A percentile compares a stretch with the other conserved stretches of the same genome.
These are phyloP conservation scores for Daedalea quercina DNA, from an alignment of 768 basidiomycete genomes.

Conservation along the genomic window DNA sequence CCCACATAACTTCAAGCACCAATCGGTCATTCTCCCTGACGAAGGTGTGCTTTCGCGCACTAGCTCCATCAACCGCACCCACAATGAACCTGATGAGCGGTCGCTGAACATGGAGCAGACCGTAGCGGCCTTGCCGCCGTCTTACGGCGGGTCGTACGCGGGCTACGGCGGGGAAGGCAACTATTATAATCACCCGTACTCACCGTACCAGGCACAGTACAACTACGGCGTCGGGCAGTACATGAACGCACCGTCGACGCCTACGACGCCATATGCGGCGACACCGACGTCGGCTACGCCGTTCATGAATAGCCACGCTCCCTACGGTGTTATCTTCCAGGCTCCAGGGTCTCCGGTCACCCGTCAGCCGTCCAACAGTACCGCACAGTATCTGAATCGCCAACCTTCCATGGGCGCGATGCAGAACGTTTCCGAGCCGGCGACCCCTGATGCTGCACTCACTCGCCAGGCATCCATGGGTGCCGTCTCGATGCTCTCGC, in stretches of 20 bases:
- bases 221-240: conserved; percentile 31
- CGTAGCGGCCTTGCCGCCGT: conserved; percentile 16
- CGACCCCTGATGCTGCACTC: too few species aligned
- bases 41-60: conserved; percentile 33
- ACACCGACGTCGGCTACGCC: conserved; percentile 29
- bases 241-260: neutral
- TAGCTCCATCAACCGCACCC: conserved; percentile 27
- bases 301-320: conserved; percentile 32
- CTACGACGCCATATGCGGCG: conserved; percentile 14
- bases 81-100: conserved; percentile 45
- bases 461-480: too few species aligned
- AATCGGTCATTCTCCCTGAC: conserved; percentile 53
- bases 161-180: conserved; percentile 4
- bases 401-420: conserved; percentile 9
- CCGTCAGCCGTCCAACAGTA: conserved; percentile 9
- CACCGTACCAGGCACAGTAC: conserved; percentile 23
- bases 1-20: conserved; percentile 51
- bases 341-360: conserved; percentile 5
- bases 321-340: neutral
- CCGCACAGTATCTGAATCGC: conserved; percentile 6
- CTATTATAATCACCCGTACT: conserved; percentile 7
- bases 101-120: conserved; percentile 49
- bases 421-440: too few species aligned
- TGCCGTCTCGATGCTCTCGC: too few species aligned
- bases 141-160: neutral